phyloP scores from a whole-genome alignment of 306 rosid genomes.

The Vigna mungo region DNA sequence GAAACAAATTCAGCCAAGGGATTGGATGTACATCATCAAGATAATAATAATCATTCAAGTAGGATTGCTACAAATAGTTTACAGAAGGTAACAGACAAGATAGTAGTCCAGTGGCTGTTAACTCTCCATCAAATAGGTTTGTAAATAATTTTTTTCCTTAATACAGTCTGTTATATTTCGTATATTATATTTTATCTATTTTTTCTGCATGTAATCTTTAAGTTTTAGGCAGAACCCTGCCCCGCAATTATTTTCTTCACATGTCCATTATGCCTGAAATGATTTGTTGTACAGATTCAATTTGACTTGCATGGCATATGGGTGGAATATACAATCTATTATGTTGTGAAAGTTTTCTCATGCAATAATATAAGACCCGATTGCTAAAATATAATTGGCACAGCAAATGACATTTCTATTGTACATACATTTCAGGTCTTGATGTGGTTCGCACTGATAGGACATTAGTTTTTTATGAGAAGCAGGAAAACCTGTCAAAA shows the following conservation, averaged over 20 bases:
- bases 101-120: conserved; percentile 90
- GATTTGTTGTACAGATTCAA: conserved; percentile 23
- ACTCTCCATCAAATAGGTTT: conserved; percentile 98
- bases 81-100: conserved; percentile 67
- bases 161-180: conserved; percentile 5
- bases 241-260: conserved; percentile 21
- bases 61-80: conserved; percentile 47
- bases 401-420: conserved; percentile 30
- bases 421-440: conserved; percentile 71
- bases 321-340: conserved; percentile 13
- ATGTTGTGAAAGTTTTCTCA: conserved; percentile 24
- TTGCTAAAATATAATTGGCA: conserved; percentile 5
- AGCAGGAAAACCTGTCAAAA: conserved; percentile 85
- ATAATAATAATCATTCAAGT: conserved; percentile 43
- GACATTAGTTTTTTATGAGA: conserved; percentile 94
- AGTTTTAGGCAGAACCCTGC: conserved; percentile 27
- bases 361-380: conserved; percentile 23
- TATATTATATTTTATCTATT: neutral
- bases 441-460: conserved; percentile 98
- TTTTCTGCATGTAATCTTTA: conserved; percentile 4
- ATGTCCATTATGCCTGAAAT: conserved; percentile 39
- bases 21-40: conserved; percentile 50
- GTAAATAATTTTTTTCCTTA: conserved; percentile 39
- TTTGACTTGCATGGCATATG: conserved; percentile 18
- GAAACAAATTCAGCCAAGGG: conserved; percentile 68